Evolutionary conservation across 495 filamentous ascomycete species (phyloP), one percentile per base, ranked within the genome.

Genomic region (Penicillium egyptiacum): DNA sequence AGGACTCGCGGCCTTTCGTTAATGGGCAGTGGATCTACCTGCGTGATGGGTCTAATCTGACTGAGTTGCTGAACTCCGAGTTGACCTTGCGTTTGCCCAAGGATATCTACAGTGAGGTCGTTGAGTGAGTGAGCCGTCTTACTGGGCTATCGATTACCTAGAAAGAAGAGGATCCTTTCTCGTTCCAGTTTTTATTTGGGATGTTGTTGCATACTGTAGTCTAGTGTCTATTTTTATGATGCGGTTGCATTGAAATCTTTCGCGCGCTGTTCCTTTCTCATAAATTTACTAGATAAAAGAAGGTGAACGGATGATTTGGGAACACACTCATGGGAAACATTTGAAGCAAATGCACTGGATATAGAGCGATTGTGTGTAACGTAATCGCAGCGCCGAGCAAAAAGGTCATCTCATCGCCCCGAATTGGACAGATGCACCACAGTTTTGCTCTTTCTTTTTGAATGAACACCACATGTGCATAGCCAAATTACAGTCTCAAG

Each of bases 11-110:
- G 7, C 68, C 69, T 6, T 76, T 72, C 53, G 61, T 61, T 25
- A 68, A 71, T 53, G 76, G 72, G 33, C 79, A 88, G 39, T 98
- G 95, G 95, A 77, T 98, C 20, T 97, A 95, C 65, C 66, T 94
- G 19, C 76, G 91, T 22, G 92, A 97, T 71, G 88, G 86, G 11
- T 81, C 81, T 14, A 89, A 86, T 35, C 68, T 98, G 71, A 83
- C 77, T 11, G 83, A 87, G 39, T 64, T 96, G 44, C 66, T 97
- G 61, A 78, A 81, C 53, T 69, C 78, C 43, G 92, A 98, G 80
- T 69, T 96, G 51, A 64, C 55, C 4, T 48, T 79, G 60, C 48
- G 55, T 41, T 39, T 79, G 46, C 75, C 76, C 5, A 65, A 66
- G 61, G 74, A 79, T 73, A 62, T 79, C 9, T 78, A 79, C 45